Evolutionary conservation across 176 grass and related monocot genomes (phyloP).

Genomic region (Calamus simplicifolius): DNA sequence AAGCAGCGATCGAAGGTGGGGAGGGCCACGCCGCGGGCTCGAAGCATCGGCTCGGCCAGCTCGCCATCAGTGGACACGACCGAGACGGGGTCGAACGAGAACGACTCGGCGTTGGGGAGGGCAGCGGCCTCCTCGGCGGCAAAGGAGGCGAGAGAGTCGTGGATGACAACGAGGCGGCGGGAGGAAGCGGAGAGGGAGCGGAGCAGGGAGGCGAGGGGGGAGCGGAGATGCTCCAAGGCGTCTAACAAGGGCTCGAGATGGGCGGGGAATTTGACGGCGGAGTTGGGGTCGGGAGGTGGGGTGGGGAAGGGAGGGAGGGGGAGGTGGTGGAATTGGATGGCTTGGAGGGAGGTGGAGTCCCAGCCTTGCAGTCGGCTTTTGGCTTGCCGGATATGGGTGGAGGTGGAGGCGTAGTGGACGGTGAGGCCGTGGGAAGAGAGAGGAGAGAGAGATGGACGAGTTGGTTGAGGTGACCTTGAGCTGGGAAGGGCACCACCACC

Average conservation of each 20-base stretch:
- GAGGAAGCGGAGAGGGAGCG: conserved; percentile 11
- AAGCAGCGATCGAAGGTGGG: neutral
- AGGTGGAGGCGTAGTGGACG: conserved; percentile 55
- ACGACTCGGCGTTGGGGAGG: conserved; percentile 39
- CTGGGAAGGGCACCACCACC: conserved; percentile 50
- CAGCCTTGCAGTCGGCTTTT: conserved; percentile 27
- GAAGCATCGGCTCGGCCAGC: conserved; percentile 8
- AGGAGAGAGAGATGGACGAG: conserved; percentile 47
- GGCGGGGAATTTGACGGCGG: conserved; percentile 25
- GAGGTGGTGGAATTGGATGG: conserved; percentile 39
- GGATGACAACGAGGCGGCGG: conserved; percentile 38
- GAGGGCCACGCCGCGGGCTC: neutral
- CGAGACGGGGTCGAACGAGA: conserved; percentile 27
- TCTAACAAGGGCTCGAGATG: conserved; percentile 45
- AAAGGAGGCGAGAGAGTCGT: conserved; percentile 47
- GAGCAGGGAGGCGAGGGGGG: conserved; percentile 31
- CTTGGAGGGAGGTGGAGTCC: neutral
- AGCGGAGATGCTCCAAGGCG: conserved; percentile 14
- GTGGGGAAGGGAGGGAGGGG: conserved; percentile 22
- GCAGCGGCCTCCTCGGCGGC: conserved; percentile 31
- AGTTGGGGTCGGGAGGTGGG: conserved; percentile 23
- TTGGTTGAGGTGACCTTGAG: conserved; percentile 65
- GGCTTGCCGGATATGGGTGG: conserved; percentile 37
- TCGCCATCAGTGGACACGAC: conserved; percentile 9
- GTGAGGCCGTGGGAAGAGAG: conserved; percentile 26